Evolutionary conservation across 768 basidiomycete genomes (phyloP), one percentile per base, ranked within the genome.

Genomic region (Hirschioporus abietinus): DNA sequence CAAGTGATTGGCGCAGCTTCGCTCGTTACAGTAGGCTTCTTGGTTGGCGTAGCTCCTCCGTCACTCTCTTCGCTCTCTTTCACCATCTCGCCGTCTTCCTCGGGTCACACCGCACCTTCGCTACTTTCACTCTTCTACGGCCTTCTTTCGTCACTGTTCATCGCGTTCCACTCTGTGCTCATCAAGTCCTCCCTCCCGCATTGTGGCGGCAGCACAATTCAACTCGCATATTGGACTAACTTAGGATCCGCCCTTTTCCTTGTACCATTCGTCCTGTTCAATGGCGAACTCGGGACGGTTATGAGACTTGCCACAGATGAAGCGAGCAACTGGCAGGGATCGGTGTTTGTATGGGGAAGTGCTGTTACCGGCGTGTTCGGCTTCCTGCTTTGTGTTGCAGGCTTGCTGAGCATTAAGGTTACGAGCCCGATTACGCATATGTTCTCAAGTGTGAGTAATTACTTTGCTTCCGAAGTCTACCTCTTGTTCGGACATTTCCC

Each of bases 401-500:
- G 90, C 24, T 77, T 93, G 70, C 78, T 94, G 68, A 90, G 89
- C 72, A 91, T 94, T 79, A 90, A 90, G 73, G 85, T 92, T 63
- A 93, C 91, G 18, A 90, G 88, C 66, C 92, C 92, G 5, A 83
- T 94, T 65, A 92, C 91, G 1, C 92, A 93, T 74, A 93, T 92
- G 90, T 90, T 93, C 77, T 88, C 88, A 18, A 89, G 84, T 69
- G 90, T 91, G 71, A 74, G 88, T 81, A 12, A 63, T 34, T 52
- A 52, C 12, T 5, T 52, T 52, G n/a, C 42, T 52, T 52, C 42
- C 12, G 20, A 60, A 66, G n/a, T n/a, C n/a, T n/a, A n/a, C n/a
- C n/a, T n/a, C 61, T 65, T 25, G 3, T 12, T 25, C 10, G 3
- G 42, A 15, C 12, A 20, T 5, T 6, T 52, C 15, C 12, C 42